phyloP scores from a whole-genome alignment of 78 protist species.

The Pelomyxa schiedti region DNA sequence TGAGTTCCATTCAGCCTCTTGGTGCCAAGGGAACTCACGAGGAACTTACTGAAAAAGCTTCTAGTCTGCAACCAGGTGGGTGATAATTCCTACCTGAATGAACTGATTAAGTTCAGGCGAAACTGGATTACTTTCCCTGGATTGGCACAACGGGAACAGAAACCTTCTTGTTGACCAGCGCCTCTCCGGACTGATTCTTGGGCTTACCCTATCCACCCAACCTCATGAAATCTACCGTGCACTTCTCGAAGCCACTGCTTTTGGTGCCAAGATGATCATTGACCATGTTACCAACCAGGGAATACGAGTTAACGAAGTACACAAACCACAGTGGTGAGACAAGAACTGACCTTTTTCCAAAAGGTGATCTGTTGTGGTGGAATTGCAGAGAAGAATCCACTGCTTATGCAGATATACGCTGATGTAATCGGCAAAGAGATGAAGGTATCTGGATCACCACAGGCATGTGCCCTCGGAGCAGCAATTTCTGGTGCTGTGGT shows the following conservation, averaged over 20 bases:
- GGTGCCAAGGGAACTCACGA: background rate
- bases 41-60: background rate
- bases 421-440: background rate
- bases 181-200: background rate
- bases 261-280: background rate
- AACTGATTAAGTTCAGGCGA: background rate
- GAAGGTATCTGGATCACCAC: background rate
- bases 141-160: background rate
- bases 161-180: background rate
- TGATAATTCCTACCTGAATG: too few species aligned
- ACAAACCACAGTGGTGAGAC: too few species aligned
- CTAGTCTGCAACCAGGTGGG: too few species aligned
- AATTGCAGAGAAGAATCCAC: background rate
- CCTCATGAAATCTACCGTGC: background rate
- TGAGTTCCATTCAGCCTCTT: background rate
- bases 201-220: background rate
- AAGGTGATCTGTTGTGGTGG: background rate
- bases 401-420: background rate
- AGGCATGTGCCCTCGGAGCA: background rate
- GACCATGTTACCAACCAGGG: background rate
- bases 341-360: too few species aligned
- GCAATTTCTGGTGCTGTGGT: background rate
- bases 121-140: background rate
- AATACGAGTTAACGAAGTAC: background rate
- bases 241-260: background rate